A percentile compares a stretch with the other conserved stretches of the same genome.
Conservation (phyloP, 805 yeast species). For the Metschnikowia shivogae region DNA sequence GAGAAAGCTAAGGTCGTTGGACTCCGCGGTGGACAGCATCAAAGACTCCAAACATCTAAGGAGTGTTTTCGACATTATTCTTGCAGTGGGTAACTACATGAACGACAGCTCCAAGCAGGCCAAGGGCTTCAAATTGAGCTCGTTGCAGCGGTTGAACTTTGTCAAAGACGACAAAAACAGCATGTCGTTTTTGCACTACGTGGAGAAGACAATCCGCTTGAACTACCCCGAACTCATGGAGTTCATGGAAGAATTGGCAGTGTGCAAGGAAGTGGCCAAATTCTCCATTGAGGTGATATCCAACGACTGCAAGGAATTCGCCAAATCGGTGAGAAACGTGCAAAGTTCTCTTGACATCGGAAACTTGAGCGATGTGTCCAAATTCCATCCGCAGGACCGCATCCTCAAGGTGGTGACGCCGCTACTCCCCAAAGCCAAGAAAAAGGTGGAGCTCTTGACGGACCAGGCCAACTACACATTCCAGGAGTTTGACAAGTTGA, state of each 20-base stretch:
- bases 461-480: conserved; percentile 50
- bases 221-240: conserved; percentile 61
- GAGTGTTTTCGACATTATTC: conserved; percentile 58
- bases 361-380: conserved; percentile 56
- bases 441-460: conserved; percentile 46
- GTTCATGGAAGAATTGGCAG: conserved; percentile 57
- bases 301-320: conserved; percentile 54
- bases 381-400: conserved; percentile 64
- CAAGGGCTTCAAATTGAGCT: conserved; percentile 64
- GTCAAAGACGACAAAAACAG: conserved; percentile 68
- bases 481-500: conserved; percentile 50
- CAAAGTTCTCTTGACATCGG: conserved; percentile 57
- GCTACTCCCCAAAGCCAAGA: conserved; percentile 50
- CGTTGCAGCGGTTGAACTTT: conserved; percentile 65
- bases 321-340: conserved; percentile 47
- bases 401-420: conserved; percentile 53
- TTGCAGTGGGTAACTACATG: conserved; percentile 77
- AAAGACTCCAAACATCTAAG: conserved; percentile 51
- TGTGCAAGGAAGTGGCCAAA: conserved; percentile 52
- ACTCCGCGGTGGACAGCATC: conserved; percentile 54
- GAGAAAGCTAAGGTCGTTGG: conserved; percentile 58
- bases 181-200: conserved; percentile 69
- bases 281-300: conserved; percentile 60
- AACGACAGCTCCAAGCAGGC: conserved; percentile 67
- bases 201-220: conserved; percentile 61